Evolutionary conservation across 2,329 filamentous ascomycete genomes (phyloP), one percentile per base, ranked within the genome.

Genomic region (Aspergillus sp.): DNA sequence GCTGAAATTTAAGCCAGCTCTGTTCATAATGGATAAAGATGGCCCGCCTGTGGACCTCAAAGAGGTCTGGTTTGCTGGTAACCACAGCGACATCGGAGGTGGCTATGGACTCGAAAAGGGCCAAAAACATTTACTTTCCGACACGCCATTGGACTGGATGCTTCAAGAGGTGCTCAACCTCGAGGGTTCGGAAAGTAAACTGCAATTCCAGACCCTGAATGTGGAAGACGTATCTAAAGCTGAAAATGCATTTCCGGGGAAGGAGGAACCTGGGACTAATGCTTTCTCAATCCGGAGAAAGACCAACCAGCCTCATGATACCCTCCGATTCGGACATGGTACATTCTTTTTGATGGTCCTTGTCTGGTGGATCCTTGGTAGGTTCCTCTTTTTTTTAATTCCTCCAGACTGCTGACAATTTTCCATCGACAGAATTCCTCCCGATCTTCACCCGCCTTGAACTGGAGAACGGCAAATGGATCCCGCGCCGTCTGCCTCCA

Each of bases 11-110:
- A 77, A 76, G 55, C 67, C 74, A 0, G 74, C 73, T 0, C 63
- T 78, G 1, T 63, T 77, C 3, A 48, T 55, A 19, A 50, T 58
- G 10, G 51, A 57, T 12, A 45, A 52, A n/a, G 46, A 59, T 29
- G 53, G 60, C 1, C 45, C 56, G 1, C 49, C 60, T 1, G 71
- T 74, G 29, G 69, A 74, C 44, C 63, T 76, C 48, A 71, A 72
- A 42, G 76, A 79, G 50, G 73, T 79, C 40, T 79, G 76, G 74
- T 79, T 79, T 50, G 70, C 76, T 0, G 77, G 77, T 1, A 72
- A 72, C 45, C 77, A 79, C 47, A 71, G 72, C 7, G 75, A 79
- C 45, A 68, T 79, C 7, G 77, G 77, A 2, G 77, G 77, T 0
- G 77, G 77, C 0, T 79, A 75, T 71, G 66, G 67, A 0, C 63